Evolutionary conservation across 2,329 filamentous ascomycete species (phyloP), one percentile per base, ranked within the genome.

Genomic region (Colletotrichum sp.): DNA sequence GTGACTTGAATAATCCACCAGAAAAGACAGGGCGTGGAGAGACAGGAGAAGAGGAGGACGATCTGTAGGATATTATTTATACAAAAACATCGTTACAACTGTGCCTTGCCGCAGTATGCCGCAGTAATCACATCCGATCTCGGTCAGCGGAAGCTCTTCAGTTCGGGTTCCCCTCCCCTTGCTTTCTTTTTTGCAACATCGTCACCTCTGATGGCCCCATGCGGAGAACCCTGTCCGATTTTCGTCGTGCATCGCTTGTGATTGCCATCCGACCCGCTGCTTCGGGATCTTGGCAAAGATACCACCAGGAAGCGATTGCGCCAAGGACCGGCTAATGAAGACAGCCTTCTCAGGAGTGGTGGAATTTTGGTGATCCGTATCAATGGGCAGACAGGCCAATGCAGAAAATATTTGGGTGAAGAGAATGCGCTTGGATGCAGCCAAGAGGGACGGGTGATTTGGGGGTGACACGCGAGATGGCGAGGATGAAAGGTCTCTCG

Each of bases 141-240:
- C 32, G n/a, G n/a, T 25, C 62, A 29, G 3, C 66, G 27, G 13
- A 25, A 16, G 8, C 8, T 32, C 8, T 29, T 67, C 0, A 49
- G 11, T 12, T 22, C 15, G n/a, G 55, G 30, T 29, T 36, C 34
- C 29, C 30, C 22, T 25, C 16, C 2, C 6, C 25, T 1, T 6
- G 15, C 52, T 67, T 25, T 39, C 44, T 22, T 64, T 49, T 64
- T n/a, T 9, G 36, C 32, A 32, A 64, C 69, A 52, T 64, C 12
- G n/a, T 27, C 25, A 34, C 22, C 6, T 55, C 32, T 13, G 32
- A 69, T n/a, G 57, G 59, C 29, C 34, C 49, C 70, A 61, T 73
- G 70, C 73, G 70, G 70, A 76, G 70, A 73, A 76, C 73, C 64
- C 73, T 76, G 70, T 16, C 59, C 16, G 57, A 22, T 16, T 49